A percentile compares a stretch with the other conserved stretches of the same genome.
phyloP scores from a whole-genome alignment of 306 rosid genomes.

The Hylodesmum podocarpum region DNA sequence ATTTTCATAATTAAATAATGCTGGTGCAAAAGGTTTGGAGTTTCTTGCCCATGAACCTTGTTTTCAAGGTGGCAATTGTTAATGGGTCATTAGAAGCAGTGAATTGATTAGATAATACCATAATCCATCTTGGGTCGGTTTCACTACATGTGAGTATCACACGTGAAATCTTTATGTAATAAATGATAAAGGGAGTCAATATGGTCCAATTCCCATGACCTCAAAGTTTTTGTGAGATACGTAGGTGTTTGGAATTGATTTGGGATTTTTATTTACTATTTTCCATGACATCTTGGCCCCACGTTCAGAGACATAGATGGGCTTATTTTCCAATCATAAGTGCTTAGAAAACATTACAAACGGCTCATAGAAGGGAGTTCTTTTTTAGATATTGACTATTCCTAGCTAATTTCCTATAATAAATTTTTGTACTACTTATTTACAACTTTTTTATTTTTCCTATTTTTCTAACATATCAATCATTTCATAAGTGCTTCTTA shows the following conservation, averaged over 20 bases:
- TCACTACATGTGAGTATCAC: constrained; percentile 31
- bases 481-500: not conserved
- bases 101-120: constrained; percentile 21
- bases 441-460: not conserved
- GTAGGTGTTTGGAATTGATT: not conserved
- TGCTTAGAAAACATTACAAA: not conserved
- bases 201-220: constrained; percentile 15
- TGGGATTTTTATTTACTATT: not conserved
- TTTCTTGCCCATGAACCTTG: constrained; percentile 17
- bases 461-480: not conserved
- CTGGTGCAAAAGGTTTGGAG: not conserved
- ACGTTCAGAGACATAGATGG: not conserved
- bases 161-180: not conserved
- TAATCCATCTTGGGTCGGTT: constrained; percentile 8
- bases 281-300: not conserved
- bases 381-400: not conserved
- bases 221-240: not conserved
- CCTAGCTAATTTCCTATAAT: too few relatives aligned
- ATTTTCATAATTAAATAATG: constrained; percentile 33
- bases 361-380: not conserved
- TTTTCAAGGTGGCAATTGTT: constrained; percentile 30
- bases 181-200: not conserved
- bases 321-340: not conserved
- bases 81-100: constrained; percentile 14
- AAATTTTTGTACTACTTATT: not conserved